Evolutionary conservation across 441 rosid genomes (phyloP), one percentile per base, ranked within the genome.

Genomic region (Arabidopsis hybrid): DNA sequence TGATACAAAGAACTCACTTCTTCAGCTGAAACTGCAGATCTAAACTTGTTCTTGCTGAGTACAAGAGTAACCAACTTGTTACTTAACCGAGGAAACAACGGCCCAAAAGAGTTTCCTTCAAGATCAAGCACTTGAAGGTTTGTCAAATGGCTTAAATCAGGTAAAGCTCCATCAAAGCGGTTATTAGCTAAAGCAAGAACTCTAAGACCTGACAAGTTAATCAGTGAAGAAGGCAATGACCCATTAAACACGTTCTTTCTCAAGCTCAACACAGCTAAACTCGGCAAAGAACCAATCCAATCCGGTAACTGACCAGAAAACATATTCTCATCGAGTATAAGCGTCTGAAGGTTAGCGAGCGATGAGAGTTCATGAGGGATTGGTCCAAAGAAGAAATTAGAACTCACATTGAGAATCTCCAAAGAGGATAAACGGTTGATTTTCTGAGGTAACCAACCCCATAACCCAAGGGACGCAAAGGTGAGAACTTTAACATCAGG

Each of bases 61-160:
- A 86, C 79, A 47, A 95, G 85, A 26, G 83, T 85, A 26, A 87
- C 89, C 82, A 95, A 72, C 82, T 85, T 95, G 81, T 83, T 78
- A 47, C 97, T 85, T 69, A 92, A 81, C 74, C 66, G 75, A 47
- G 98, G 99, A 83, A 91, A 89, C 78, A 71, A 70, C 21, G 97
- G 92, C 65, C 95, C 91, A 1, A 89, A 86, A 62, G 84, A 83
- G 84, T 95, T 92, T 67, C 91, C 90, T 84, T 87, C 94, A 79
- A 95, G 79, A 78, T 91, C 96, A 67, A 95, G 91, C 50, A 88
- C 91, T 77, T 91, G 97, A 84, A 95, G 93, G 80, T 92, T 91
- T 60, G 85, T 87, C 83, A 91, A 83, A 72, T 80, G 67, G 73
- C 85, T 85, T 11, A 92, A 67, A 79, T 88, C 92, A 2, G 99